These are phyloP conservation scores for Boletellus emodensis DNA, from an alignment of 768 basidiomycete genomes.

Conservation along the genomic window DNA sequence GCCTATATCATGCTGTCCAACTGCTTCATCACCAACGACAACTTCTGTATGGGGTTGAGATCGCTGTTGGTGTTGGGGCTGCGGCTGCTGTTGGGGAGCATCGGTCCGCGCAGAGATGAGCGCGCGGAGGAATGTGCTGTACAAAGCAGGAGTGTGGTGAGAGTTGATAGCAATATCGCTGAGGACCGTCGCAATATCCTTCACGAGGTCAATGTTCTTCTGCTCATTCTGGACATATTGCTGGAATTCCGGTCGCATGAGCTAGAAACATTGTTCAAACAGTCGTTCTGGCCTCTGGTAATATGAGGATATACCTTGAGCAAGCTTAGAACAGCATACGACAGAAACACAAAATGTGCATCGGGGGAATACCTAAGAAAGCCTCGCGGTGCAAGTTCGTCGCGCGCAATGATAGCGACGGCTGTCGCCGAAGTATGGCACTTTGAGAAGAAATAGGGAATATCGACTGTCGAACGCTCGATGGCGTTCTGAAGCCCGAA, in stretches of 20 bases:
- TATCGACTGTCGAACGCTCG: slow-evolving; percentile 67
- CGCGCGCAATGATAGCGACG: slow-evolving; percentile 69
- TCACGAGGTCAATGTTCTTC: slow-evolving; percentile 63
- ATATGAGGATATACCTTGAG: slow-evolving; percentile 64
- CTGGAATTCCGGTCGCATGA: slow-evolving; percentile 81
- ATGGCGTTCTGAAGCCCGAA: slow-evolving; percentile 97
- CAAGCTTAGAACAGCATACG: slow-evolving; percentile 90
- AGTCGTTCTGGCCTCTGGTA: neutral
- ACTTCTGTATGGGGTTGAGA: slow-evolving; percentile 18
- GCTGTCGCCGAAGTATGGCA: slow-evolving; percentile 69
- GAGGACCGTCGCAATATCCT: slow-evolving; percentile 77
- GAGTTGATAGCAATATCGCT: slow-evolving; percentile 74
- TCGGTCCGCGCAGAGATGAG: slow-evolving; percentile 56
- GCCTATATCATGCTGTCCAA: slow-evolving; percentile 27
- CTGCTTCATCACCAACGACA: slow-evolving; percentile 15
- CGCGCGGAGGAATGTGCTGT: slow-evolving; percentile 77
- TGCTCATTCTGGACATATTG: slow-evolving; percentile 71
- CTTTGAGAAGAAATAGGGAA: slow-evolving; percentile 80
- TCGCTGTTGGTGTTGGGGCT: slow-evolving; percentile 19
- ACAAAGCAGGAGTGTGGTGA: slow-evolving; percentile 86
- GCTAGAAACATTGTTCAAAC: slow-evolving; percentile 39
- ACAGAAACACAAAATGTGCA: slow-evolving; percentile 84
- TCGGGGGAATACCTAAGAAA: slow-evolving; percentile 84
- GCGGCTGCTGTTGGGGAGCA: slow-evolving; percentile 20
- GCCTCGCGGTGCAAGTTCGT: slow-evolving; percentile 73